Percentiles rank a stretch among this genome's conserved stretches.
phyloP scores from a whole-genome alignment of 2,329 filamentous ascomycete species.

The Sclerotinia borealis region DNA sequence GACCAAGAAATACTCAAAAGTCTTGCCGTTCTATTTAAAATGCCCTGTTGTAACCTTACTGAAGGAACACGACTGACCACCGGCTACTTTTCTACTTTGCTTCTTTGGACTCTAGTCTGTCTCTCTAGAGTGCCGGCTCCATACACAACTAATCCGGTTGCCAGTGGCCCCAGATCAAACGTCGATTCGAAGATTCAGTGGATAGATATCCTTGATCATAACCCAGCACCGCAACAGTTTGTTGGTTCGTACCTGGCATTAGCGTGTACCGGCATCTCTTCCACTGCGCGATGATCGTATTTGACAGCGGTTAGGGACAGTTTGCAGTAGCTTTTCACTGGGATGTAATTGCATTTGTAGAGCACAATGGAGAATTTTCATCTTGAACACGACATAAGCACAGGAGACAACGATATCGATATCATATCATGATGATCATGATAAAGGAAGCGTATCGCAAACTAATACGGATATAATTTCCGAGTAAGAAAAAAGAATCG shows the following conservation, averaged over 20 bases:
- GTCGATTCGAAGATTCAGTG: background rate
- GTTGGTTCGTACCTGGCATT: slow-evolving; percentile 23
- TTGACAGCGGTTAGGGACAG: slow-evolving; percentile 12
- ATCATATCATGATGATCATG: slow-evolving; percentile 4
- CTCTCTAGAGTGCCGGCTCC: slow-evolving; percentile 17
- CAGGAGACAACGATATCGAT: background rate
- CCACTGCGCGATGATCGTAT: slow-evolving; percentile 13
- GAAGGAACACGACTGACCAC: background rate
- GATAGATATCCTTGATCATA: slow-evolving; percentile 5
- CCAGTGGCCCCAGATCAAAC: slow-evolving; percentile 7
- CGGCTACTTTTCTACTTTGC: background rate
- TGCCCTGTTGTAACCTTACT: background rate
- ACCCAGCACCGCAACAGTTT: slow-evolving; percentile 9
- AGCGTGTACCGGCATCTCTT: slow-evolving; percentile 14
- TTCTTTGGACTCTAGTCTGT: background rate
- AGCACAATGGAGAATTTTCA: background rate
- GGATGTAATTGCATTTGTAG: background rate
- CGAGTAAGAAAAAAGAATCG: background rate
- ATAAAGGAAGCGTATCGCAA: background rate
- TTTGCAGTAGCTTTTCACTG: slow-evolving; percentile 1
- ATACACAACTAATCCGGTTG: slow-evolving; percentile 12
- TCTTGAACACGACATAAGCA: slow-evolving; percentile 5
- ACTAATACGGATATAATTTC: background rate
- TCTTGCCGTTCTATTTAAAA: background rate
- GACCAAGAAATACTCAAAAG: slow-evolving; percentile 1